phyloP scores from a whole-genome alignment of 1,284 basidiomycete genomes.

The Puccinia novopanici region DNA sequence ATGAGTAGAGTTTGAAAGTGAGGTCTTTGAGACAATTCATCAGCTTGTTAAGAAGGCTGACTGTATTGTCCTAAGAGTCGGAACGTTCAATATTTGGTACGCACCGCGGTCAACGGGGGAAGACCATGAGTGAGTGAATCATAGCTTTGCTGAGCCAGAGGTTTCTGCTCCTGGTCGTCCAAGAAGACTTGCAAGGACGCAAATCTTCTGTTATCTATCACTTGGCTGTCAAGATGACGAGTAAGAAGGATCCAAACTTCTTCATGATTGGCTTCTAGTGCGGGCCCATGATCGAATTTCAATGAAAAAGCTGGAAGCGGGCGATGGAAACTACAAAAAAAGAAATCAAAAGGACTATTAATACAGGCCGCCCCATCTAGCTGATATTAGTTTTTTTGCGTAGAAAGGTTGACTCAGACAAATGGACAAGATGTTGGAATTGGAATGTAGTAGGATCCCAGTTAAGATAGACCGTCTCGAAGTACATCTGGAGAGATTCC shows the following conservation, averaged over 20 bases:
- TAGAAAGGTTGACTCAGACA: conserved; percentile 21
- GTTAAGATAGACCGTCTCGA: conserved; percentile 45
- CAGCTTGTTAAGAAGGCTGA: background rate
- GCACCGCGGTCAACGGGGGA: conserved; percentile 30
- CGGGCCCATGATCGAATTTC: conserved; percentile 17
- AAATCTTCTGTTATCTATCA: conserved; percentile 22
- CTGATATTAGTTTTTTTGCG: background rate
- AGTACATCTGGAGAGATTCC: conserved; percentile 48
- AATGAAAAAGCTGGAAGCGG: conserved; percentile 41
- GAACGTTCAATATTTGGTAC: background rate
- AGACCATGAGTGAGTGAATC: conserved; percentile 17
- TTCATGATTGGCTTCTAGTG: background rate
- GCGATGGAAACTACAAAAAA: conserved; percentile 25
- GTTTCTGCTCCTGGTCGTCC: conserved; percentile 19
- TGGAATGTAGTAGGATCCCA: conserved; percentile 40
- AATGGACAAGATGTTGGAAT: conserved; percentile 41
- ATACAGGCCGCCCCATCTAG: background rate
- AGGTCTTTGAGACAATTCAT: conserved; percentile 11
- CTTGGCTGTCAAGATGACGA: conserved; percentile 35
- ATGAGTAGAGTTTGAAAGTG: conserved; percentile 40
- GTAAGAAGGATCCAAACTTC: conserved; percentile 50
- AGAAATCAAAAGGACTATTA: conserved; percentile 4
- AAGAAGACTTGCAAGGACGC: conserved; percentile 44
- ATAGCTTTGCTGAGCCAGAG: background rate
- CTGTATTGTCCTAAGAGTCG: background rate